Conservation (phyloP, 441 rosid genomes). For the Breynia disticha region DNA sequence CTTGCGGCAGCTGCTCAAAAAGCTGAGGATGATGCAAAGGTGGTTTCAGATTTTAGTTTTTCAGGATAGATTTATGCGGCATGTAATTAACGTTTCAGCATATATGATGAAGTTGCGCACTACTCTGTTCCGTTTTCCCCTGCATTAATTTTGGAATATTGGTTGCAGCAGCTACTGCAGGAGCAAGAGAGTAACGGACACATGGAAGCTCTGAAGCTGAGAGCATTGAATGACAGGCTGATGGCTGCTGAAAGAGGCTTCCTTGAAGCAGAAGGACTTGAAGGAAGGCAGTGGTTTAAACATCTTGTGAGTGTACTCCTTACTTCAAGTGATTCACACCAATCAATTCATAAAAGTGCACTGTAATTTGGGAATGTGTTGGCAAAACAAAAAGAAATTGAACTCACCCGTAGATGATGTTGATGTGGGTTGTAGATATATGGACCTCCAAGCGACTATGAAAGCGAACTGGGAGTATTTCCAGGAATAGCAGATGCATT, state of each 20-base stretch:
- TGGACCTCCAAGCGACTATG: constrained; percentile 46
- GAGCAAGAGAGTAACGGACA: constrained; percentile 21
- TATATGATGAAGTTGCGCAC: neutral
- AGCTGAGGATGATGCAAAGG: constrained; percentile 54
- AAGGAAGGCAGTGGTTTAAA: constrained; percentile 74
- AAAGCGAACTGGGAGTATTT: constrained; percentile 54
- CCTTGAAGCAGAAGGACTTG: constrained; percentile 66
- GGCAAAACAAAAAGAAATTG: too few relatives aligned
- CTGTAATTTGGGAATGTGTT: neutral
- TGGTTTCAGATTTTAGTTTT: constrained; percentile 11
- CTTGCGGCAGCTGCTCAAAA: constrained; percentile 46
- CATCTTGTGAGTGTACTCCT: constrained; percentile 60
- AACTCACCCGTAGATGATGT: neutral
- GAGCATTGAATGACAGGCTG: constrained; percentile 73
- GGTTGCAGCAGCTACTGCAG: constrained; percentile 43
- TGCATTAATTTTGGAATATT: neutral
- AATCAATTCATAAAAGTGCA: too few relatives aligned
- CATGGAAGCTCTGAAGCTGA: constrained; percentile 25
- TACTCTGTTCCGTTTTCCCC: neutral
- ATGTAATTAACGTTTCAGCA: neutral
- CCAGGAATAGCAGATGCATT: constrained; percentile 78
- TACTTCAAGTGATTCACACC: neutral
- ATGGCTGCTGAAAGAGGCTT: constrained; percentile 94
- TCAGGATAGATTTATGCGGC: neutral
- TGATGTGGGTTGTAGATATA: constrained; percentile 39